phyloP scores from a whole-genome alignment of 2,329 filamentous ascomycete genomes.

The Botrytis sinoallii region DNA sequence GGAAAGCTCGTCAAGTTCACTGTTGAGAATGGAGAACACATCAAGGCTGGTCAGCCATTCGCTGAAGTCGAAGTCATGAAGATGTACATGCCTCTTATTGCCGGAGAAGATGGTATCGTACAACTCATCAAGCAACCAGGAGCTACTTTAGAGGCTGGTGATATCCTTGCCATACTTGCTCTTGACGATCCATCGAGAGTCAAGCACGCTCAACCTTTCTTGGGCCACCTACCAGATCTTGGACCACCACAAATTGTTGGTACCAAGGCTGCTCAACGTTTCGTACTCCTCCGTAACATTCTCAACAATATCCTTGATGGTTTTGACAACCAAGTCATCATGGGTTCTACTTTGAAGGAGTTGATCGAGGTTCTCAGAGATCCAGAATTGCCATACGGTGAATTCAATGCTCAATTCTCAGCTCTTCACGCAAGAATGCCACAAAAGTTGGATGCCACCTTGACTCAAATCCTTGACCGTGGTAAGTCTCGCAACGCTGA shows the following conservation, averaged over 20 bases:
- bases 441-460: slow-evolving; percentile 78
- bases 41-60: slow-evolving; percentile 87
- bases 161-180: slow-evolving; percentile 95
- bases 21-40: slow-evolving; percentile 90
- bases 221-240: slow-evolving; percentile 83
- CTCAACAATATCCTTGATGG: slow-evolving; percentile 86
- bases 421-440: slow-evolving; percentile 98
- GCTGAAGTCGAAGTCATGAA: slow-evolving; percentile 99
- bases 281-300: slow-evolving; percentile 71
- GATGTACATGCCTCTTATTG: slow-evolving; percentile 99
- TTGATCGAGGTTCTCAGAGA: slow-evolving; percentile 87
- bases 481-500: slow-evolving; percentile 74
- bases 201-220: slow-evolving; percentile 92
- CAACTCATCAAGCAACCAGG: slow-evolving; percentile 99
- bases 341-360: slow-evolving; percentile 81
- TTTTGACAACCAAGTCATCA: slow-evolving; percentile 97
- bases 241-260: slow-evolving; percentile 85
- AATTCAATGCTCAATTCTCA: slow-evolving; percentile 94
- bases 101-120: slow-evolving; percentile 91
- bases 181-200: slow-evolving; percentile 94
- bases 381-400: slow-evolving; percentile 87
- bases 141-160: slow-evolving; percentile 94
- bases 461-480: slow-evolving; percentile 83
- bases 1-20: slow-evolving; percentile 98
- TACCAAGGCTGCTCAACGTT: slow-evolving; percentile 87